Percentiles rank a stretch among this genome's conserved stretches.
phyloP scores from a whole-genome alignment of 305 asterid species.

The Rubia occidens region DNA sequence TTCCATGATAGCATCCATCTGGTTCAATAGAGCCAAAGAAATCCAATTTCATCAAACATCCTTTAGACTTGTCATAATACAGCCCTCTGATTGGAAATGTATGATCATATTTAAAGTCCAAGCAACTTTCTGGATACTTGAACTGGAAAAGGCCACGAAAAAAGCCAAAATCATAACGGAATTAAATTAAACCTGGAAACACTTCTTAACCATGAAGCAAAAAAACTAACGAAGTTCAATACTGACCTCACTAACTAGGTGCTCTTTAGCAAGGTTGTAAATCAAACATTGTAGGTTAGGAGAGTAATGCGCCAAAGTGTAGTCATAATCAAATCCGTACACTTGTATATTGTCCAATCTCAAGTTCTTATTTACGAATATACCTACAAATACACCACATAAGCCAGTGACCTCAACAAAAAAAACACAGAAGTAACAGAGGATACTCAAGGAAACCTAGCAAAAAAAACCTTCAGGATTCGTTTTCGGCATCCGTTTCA shows the following conservation, averaged over 20 bases:
- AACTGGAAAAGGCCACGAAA: constrained; percentile 41
- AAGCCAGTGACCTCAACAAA: constrained; percentile 15
- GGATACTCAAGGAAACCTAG: background rate
- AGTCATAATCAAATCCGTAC: constrained; percentile 92
- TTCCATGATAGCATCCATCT: constrained; percentile 89
- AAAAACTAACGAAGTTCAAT: constrained; percentile 1
- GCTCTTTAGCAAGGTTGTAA: constrained; percentile 80
- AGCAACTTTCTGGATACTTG: constrained; percentile 78
- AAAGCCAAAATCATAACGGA: background rate
- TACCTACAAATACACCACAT: constrained; percentile 46
- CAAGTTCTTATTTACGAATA: constrained; percentile 77
- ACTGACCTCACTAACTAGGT: constrained; percentile 88
- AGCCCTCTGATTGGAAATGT: constrained; percentile 93
- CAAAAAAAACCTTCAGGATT: constrained; percentile 63
- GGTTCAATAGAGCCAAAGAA: constrained; percentile 97
- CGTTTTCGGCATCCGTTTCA: constrained; percentile 65
- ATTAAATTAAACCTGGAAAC: background rate
- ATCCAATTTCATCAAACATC: constrained; percentile 87
- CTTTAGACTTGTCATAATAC: constrained; percentile 82
- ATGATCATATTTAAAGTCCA: constrained; percentile 66
- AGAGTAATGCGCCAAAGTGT: constrained; percentile 93
- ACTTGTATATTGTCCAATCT: constrained; percentile 81
- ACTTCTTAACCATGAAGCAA: background rate
- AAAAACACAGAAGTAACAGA: background rate
- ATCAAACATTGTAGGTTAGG: constrained; percentile 73